Evolutionary conservation across 768 basidiomycete genomes (phyloP).

Genomic region (Tylopilus sp.): DNA sequence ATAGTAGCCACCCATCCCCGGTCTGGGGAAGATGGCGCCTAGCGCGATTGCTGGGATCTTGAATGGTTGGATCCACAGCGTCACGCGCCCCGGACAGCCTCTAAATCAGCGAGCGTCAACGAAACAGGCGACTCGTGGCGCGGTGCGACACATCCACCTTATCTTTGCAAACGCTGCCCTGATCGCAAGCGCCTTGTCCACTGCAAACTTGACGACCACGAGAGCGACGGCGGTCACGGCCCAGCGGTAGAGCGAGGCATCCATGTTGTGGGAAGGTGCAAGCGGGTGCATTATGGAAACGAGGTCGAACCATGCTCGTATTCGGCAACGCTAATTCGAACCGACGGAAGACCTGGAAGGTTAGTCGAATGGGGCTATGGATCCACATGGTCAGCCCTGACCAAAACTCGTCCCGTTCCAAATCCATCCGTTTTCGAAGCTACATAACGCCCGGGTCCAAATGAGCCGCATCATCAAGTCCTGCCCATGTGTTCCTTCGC

Average conservation of each 20-base stretch:
- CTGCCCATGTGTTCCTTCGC: slow-evolving; percentile 17
- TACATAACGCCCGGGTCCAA: too few species aligned
- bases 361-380: too few species aligned
- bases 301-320: background rate
- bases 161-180: slow-evolving; percentile 15
- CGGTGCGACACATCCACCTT: slow-evolving; percentile 11
- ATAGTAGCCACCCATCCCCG: slow-evolving; percentile 33
- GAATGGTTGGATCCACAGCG: slow-evolving; percentile 35
- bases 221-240: background rate
- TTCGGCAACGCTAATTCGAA: too few species aligned
- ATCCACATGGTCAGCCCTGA: too few species aligned
- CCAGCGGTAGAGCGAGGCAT: slow-evolving; percentile 10
- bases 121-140: too few species aligned
- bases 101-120: too few species aligned
- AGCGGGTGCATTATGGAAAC: background rate
- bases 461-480: too few species aligned
- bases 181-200: slow-evolving; percentile 5
- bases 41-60: slow-evolving; percentile 22
- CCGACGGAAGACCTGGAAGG: too few species aligned
- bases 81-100: slow-evolving; percentile 15
- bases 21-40: slow-evolving; percentile 34
- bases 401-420: too few species aligned
- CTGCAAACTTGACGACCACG: slow-evolving; percentile 2
- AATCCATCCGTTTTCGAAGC: too few species aligned
- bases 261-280: slow-evolving; percentile 8